Base-by-base conservation (phyloP, 2,329 filamentous ascomycete species). In the Arthrobotrys pseudoclavata region DNA sequence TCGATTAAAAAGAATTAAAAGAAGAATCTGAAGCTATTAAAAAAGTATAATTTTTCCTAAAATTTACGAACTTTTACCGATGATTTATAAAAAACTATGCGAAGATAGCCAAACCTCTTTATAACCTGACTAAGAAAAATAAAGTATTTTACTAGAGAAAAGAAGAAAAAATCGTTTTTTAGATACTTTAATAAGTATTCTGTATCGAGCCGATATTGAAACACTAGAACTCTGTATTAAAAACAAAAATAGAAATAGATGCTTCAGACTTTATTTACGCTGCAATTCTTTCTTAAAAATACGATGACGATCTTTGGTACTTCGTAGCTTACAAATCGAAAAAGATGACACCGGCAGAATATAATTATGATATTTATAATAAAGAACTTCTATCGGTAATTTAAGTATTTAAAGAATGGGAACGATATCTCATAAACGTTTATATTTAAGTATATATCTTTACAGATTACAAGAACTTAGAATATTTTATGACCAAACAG, bases 401-500 rank as follows among this genome's bases (percentile, higher is more conserved):
- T 20, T 34, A 55, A 55, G 10, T 31, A 55, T 55, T 55, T 31
- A 55, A 55, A 55, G 12, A 55, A 29, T 55, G 20, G 10, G 10
- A 55, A 15, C 20, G 10, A 55, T 55, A 55, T n/a, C 13, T 55
- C 4, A 55, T 55, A 55, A 55, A 34, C 31, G 10, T 55, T n/a
- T 55, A 29, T 34, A 55, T 20, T 29, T 34, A 55, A 31, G 15
- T 55, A 9, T 55, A 55, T 55, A 55, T 55, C 31, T 55, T 55
- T 7, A 55, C 13, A n/a, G 10, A 55, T 31, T 31, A 55, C 15
- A 55, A 55, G 20, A 55, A 55, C 31, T 20, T 55, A 34, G 20
- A 55, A 55, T 55, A 55, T 55, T 55, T 55, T 55, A 55, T 55
- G 31, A 55, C 20, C 6, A 55, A 55, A 55, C 13, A 55, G 20